Base-by-base conservation (phyloP, 2,329 filamentous ascomycete genomes). In the Colletotrichum lindemuthianum region DNA sequence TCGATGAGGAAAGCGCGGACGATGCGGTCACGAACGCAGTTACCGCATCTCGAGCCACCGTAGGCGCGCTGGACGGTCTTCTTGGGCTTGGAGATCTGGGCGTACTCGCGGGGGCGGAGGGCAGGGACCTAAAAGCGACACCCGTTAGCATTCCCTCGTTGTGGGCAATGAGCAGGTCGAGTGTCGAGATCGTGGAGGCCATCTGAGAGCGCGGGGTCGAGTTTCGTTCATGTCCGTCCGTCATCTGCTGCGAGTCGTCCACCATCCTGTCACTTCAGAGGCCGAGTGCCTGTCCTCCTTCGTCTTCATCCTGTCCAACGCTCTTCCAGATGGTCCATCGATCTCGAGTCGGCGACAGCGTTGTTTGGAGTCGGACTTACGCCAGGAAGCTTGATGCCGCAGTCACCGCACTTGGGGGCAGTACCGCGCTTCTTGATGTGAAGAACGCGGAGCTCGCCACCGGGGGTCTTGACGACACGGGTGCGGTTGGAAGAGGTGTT, bases 341-440 rank as follows among this genome's bases (percentile, higher is more conserved):
- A 39, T 49, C 12, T 65, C 52, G 63, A 1, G 56, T 57, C 51
- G 63, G 51, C 36, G 24, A 24, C 24, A 33, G 45, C 32, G 59
- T 32, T 52, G 11, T 43, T 3, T 59, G 52, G 64, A 59, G 16
- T 58, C 70, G 63, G 70, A 96, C 93, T 91, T 92, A 99, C 94
- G 83, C 96, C 96, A 79, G 93, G 89, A 78, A 99, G 91, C 88
- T 98, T 98, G 86, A 89, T 89, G 79, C 96, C 96, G 80, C 96
- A 99, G 88, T 99, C 96, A 88, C 96, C 92, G 82, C 96, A 99
- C 89, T 99, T 99, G 80, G 96, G 96, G 71, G 94, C 92, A 81
- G 93, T 97, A 76, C 94, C 96, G 82, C 90, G 92, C 93, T 99
- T 99, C 92, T 98, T 98, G 88, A 97, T 94, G 91, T 99, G 95